These are phyloP conservation scores for Phytophthora uliginosa DNA, from an alignment of 352 stramenopile species.

Conservation along the genomic window DNA sequence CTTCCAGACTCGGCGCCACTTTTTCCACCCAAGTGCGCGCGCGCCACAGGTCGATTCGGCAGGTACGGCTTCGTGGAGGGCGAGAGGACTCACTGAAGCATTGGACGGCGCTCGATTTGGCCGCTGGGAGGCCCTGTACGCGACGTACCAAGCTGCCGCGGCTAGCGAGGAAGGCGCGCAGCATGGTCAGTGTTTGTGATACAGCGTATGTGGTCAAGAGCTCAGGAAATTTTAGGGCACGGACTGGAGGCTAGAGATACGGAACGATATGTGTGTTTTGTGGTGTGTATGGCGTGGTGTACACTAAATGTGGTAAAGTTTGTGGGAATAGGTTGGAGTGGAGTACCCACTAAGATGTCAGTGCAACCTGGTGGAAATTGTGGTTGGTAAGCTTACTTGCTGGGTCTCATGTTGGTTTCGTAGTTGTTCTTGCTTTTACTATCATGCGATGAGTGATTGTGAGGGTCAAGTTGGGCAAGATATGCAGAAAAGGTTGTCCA, in stretches of 20 bases:
- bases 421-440: background rate
- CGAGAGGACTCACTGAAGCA: constrained; percentile 10
- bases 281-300: constrained; percentile 13
- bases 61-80: background rate
- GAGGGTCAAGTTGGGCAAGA: background rate
- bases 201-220: constrained; percentile 19
- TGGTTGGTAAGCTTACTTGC: background rate
- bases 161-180: constrained; percentile 17
- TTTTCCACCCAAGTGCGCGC: constrained; percentile 32
- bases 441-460: constrained; percentile 6
- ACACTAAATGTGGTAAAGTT: background rate
- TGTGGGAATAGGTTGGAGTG: background rate
- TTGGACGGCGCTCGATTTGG: background rate
- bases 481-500: background rate
- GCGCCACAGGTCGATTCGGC: constrained; percentile 21
- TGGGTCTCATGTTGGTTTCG: constrained; percentile 20
- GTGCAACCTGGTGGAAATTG: background rate
- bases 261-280: background rate
- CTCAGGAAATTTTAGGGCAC: constrained; percentile 16
- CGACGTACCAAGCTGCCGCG: constrained; percentile 14
- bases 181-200: constrained; percentile 15
- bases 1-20: constrained; percentile 35
- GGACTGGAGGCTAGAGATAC: constrained; percentile 17
- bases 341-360: background rate
- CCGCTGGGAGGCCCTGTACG: background rate